Evolutionary conservation across 768 basidiomycete genomes (phyloP).

Genomic region (Pleurotus djamor): DNA sequence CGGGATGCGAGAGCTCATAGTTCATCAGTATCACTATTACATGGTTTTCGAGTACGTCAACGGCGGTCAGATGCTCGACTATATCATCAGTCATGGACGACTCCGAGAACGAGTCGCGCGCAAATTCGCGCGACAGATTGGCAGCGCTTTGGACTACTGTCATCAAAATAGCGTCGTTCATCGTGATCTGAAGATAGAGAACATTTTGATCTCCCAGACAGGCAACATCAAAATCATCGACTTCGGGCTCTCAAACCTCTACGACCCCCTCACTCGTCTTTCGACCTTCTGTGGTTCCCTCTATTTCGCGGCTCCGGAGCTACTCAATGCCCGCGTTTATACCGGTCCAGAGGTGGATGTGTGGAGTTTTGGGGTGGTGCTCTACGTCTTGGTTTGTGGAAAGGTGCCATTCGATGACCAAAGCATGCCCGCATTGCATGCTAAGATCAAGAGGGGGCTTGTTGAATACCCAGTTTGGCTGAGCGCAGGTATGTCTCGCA

Average conservation of each 20-base stretch:
- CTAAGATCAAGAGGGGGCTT: constrained; percentile 96
- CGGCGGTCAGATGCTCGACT: constrained; percentile 99
- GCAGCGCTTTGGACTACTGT: constrained; percentile 93
- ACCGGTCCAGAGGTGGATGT: constrained; percentile 98
- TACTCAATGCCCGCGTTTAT: constrained; percentile 95
- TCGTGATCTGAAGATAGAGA: constrained; percentile 99
- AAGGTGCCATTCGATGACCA: constrained; percentile 99
- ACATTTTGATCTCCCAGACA: constrained; percentile 97
- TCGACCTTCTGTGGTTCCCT: constrained; percentile 97
- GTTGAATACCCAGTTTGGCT: constrained; percentile 99
- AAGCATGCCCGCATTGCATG: constrained; percentile 98
- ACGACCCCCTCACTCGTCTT: constrained; percentile 77
- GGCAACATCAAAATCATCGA: constrained; percentile 99
- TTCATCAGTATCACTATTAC: constrained; percentile 98
- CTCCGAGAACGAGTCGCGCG: constrained; percentile 93
- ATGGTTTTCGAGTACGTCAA: constrained; percentile 99
- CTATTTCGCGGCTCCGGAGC: constrained; percentile 97
- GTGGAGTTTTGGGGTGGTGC: constrained; percentile 98
- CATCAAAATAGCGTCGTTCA: constrained; percentile 98
- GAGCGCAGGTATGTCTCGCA: constrained; percentile 67
- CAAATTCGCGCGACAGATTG: constrained; percentile 98
- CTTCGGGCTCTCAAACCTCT: constrained; percentile 97
- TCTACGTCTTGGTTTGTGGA: constrained; percentile 97
- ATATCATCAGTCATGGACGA: constrained; percentile 97
- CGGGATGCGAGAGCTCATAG: constrained; percentile 98